A percentile compares a stretch with the other conserved stretches of the same genome.
Evolutionary conservation across 2,329 filamentous ascomycete genomes (phyloP).

Genomic region (Aspergillus quadricinctus): DNA sequence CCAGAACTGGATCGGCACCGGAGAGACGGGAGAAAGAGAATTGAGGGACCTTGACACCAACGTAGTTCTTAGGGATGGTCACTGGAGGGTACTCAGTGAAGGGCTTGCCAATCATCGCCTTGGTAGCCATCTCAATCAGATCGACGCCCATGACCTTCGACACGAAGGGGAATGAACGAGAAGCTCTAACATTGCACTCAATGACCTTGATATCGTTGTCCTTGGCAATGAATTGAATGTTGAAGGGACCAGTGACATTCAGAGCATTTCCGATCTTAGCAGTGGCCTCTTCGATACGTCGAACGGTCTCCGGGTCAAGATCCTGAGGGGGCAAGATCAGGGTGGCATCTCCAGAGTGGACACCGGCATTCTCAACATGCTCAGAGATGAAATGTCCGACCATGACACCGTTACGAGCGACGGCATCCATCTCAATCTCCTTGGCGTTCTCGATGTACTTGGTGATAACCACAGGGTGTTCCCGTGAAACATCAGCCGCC

Average conservation of each 20-base stretch:
- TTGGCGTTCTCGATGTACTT: conserved; percentile 99
- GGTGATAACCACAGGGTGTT: conserved; percentile 96
- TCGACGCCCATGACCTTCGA: conserved; percentile 98
- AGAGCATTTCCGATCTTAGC: conserved; percentile 90
- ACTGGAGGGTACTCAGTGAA: conserved; percentile 77
- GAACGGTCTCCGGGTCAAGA: conserved; percentile 80
- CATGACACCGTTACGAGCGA: conserved; percentile 82
- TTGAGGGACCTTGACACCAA: conserved; percentile 96
- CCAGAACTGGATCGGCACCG: conserved; percentile 90
- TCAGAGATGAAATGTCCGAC: conserved; percentile 97
- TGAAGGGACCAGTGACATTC: conserved; percentile 94
- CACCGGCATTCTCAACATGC: conserved; percentile 97
- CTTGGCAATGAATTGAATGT: conserved; percentile 99
- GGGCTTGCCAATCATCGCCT: conserved; percentile 84
- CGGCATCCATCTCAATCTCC: conserved; percentile 99
- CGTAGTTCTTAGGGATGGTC: conserved; percentile 72
- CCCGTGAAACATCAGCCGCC: conserved; percentile 86
- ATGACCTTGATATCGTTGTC: conserved; percentile 99
- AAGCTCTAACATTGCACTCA: conserved; percentile 96
- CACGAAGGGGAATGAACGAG: conserved; percentile 94
- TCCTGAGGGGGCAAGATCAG: conserved; percentile 93
- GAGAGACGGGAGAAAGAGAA: conserved; percentile 98
- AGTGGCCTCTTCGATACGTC: conserved; percentile 89
- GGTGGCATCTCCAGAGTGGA: conserved; percentile 96
- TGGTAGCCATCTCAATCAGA: conserved; percentile 96